Conservation (phyloP, 352 stramenopile genomes). For the Thalassiosira ordinaria region DNA sequence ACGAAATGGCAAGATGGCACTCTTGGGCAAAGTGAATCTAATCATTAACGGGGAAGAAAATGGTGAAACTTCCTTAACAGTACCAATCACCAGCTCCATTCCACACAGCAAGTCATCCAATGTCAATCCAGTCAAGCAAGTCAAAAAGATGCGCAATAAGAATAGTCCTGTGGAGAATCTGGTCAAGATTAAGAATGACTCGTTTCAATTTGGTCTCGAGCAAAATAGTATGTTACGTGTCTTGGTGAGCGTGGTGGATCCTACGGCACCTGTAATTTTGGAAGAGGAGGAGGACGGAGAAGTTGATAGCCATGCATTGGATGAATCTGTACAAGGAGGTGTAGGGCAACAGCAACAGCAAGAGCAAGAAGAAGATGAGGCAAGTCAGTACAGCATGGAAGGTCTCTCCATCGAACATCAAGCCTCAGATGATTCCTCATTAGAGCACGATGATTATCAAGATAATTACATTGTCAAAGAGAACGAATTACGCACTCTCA, state of each 20-base stretch:
- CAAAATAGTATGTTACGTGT: neutral
- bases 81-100: slow-evolving; percentile 15
- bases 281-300: slow-evolving; percentile 16
- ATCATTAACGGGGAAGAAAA: slow-evolving; percentile 46
- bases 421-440: neutral
- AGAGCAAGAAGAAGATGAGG: neutral
- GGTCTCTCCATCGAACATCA: neutral
- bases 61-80: slow-evolving; percentile 8
- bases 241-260: slow-evolving; percentile 2
- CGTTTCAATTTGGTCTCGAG: slow-evolving; percentile 1
- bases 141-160: neutral
- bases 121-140: slow-evolving; percentile 22
- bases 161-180: neutral
- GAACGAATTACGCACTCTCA: neutral
- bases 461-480: neutral
- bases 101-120: neutral
- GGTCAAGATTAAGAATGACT: slow-evolving; percentile 36
- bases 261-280: neutral
- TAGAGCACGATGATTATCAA: slow-evolving; percentile 1
- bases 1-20: slow-evolving; percentile 27
- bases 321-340: neutral
- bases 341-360: neutral
- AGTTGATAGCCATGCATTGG: neutral
- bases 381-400: neutral
- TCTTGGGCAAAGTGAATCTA: slow-evolving; percentile 30